Evolutionary conservation across 352 stramenopile species (phyloP), one percentile per base, ranked within the genome.

Genomic region (Phytopythium boreale): DNA sequence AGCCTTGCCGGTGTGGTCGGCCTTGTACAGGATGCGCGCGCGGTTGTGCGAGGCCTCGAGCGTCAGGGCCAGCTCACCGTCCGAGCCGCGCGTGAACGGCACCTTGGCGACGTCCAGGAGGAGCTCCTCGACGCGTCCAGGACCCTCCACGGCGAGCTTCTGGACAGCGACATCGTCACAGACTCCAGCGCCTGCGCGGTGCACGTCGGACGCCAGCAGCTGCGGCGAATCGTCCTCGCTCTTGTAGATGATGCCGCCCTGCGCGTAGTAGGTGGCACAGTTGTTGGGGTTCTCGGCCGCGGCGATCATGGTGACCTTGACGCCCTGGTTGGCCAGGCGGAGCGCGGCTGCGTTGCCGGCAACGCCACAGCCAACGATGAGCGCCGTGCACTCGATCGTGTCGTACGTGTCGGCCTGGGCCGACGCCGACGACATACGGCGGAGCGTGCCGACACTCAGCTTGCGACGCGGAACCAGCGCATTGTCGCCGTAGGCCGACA

Each of bases 211-310:
- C 5, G 94, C 92, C 19, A 98, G 71, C 56, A 92, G 72, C 10
- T 83, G 73, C 0, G 93, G 87, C 24, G 89, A 87, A 71, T 98
- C 95, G 62, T 97, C 87, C 31, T 80, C 62, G 36, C 83, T 80
- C 67, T 93, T 93, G 80, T 98, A 98, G 62, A 98, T 98, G 66
- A 98, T 98, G 7, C 96, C 96, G 29, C 96, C 96, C 68, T 98
- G 96, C 5, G 96, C 96, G 79, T 94, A 98, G 66, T 94, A 98
- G 2, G 89, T 98, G 62, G 98, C 98, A 72, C 93, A 98, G 73
- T 98, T 87, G 68, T 88, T 79, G 19, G 77, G 75, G 63, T 96
- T 74, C 49, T 88, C 64, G 1, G 88, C 81, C 11, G 86, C 81
- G 17, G 84, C 70, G 24, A 96, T 64, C 77, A 96, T 90, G 0